Conservation (phyloP, 176 grass and related monocot species). For the Oryza nivara region DNA sequence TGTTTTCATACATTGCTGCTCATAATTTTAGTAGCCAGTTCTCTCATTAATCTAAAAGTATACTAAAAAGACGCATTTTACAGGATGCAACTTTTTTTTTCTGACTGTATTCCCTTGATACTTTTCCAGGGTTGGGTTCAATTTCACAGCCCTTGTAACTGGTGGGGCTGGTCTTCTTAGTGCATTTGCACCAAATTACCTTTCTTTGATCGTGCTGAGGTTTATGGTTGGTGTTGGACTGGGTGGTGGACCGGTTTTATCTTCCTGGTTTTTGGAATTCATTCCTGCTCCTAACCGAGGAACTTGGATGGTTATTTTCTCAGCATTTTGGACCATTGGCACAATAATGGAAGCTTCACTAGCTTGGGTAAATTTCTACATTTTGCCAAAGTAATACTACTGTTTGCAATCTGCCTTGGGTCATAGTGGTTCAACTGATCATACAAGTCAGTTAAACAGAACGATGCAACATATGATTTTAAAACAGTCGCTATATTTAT, state of each 20-base stretch:
- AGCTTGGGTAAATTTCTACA: constrained; percentile 74
- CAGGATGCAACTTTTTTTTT: neutral
- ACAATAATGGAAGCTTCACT: constrained; percentile 98
- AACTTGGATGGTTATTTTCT: constrained; percentile 91
- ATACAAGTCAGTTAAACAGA: neutral
- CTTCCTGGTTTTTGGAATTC: constrained; percentile 97
- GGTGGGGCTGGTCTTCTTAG: constrained; percentile 85
- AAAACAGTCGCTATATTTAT: neutral
- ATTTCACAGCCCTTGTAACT: constrained; percentile 89
- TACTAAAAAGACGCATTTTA: neutral
- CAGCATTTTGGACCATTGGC: constrained; percentile 84
- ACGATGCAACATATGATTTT: neutral
- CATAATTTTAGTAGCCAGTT: neutral
- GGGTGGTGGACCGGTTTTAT: constrained; percentile 80
- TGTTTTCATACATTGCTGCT: neutral
- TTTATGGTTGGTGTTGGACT: constrained; percentile 93
- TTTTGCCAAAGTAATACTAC: constrained; percentile 26
- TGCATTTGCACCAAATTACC: constrained; percentile 88
- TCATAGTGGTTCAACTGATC: neutral
- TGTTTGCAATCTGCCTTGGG: neutral
- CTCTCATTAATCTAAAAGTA: neutral
- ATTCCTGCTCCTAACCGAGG: constrained; percentile 88
- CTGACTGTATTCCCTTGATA: constrained; percentile 35
- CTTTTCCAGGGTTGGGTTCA: constrained; percentile 83
- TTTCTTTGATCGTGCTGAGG: constrained; percentile 74